These are phyloP conservation scores for Aegilops tauschii DNA, from an alignment of 176 grass and related monocot species.

Conservation along the genomic window DNA sequence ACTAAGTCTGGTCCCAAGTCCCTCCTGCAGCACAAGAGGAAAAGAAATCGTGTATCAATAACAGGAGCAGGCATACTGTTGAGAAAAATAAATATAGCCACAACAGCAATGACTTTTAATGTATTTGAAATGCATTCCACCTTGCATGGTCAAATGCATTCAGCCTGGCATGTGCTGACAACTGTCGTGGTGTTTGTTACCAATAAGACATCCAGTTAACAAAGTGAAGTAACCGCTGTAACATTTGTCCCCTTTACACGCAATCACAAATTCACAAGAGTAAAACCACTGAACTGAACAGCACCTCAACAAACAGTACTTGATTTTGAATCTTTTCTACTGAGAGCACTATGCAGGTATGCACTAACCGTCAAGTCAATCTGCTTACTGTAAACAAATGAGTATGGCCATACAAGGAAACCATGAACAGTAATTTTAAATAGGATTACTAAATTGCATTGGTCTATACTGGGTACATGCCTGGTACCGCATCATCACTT, in stretches of 20 bases:
- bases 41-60: background rate
- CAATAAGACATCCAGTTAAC: background rate
- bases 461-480: no score
- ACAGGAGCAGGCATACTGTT: background rate
- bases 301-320: background rate
- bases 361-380: background rate
- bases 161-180: background rate
- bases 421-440: no score
- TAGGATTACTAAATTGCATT: no score
- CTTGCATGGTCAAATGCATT: background rate
- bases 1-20: constrained; percentile 2
- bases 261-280: background rate
- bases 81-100: background rate
- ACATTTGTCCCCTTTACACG: background rate
- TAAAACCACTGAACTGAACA: background rate
- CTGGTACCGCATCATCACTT: no score
- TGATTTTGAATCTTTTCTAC: background rate
- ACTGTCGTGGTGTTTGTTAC: background rate
- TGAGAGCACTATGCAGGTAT: background rate
- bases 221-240: background rate
- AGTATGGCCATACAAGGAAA: no score
- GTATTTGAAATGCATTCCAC: background rate
- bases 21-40: constrained; percentile 29
- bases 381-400: background rate
- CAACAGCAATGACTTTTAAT: background rate